Percentiles rank a stretch among this genome's conserved stretches.
These are phyloP conservation scores for Astragalus glycyphyllos DNA, from an alignment of 306 rosid genomes.

Conservation along the genomic window DNA sequence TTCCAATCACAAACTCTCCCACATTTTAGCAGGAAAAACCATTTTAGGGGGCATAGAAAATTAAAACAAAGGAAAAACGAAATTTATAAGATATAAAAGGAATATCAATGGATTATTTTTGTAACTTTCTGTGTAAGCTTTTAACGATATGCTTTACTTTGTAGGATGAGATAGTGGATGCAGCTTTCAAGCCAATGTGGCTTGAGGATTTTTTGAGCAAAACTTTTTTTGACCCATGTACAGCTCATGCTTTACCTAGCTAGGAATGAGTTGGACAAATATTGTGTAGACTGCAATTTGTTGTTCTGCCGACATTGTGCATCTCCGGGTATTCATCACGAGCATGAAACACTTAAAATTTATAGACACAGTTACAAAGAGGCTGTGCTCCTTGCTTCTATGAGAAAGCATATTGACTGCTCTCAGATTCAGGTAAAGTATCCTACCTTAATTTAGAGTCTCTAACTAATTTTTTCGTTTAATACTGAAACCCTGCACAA, in stretches of 20 bases:
- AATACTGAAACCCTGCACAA: background rate
- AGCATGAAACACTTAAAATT: conserved; percentile 39
- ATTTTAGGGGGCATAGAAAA: background rate
- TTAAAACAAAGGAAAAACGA: background rate
- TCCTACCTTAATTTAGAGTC: background rate
- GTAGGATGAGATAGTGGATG: conserved; percentile 20
- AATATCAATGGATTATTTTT: background rate
- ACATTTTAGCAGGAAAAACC: background rate
- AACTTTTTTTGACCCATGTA: conserved; percentile 40
- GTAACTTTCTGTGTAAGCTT: background rate
- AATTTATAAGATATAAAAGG: background rate
- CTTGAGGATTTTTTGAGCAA: conserved; percentile 33
- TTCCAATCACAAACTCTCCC: background rate
- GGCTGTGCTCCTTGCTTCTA: conserved; percentile 44
- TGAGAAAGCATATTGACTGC: conserved; percentile 49
- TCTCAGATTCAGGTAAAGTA: conserved; percentile 55
- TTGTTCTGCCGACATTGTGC: conserved; percentile 48
- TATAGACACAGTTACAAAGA: conserved; percentile 44
- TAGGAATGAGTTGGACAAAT: conserved; percentile 38
- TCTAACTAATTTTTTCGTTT: background rate
- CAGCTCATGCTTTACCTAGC: conserved; percentile 12
- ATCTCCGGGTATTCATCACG: conserved; percentile 31
- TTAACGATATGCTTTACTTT: conserved; percentile 5
- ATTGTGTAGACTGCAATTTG: conserved; percentile 8
- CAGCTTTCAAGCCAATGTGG: conserved; percentile 28